Conservation (phyloP, 306 rosid genomes). For the Pyrus betulifolia region DNA sequence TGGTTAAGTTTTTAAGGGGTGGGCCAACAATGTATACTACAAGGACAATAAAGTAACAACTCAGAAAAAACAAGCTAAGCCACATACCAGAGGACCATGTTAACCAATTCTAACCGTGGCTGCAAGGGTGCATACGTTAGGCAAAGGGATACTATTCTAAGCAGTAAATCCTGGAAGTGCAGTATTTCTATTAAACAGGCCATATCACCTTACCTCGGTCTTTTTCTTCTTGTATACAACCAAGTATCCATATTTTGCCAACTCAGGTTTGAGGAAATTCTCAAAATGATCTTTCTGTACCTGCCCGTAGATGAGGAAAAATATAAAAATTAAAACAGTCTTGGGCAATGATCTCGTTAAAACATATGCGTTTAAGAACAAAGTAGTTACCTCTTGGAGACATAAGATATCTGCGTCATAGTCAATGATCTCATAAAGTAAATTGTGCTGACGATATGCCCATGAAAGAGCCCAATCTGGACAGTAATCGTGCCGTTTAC, state of each 20-base stretch:
- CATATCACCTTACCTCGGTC: constrained; percentile 2
- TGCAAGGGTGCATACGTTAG: neutral
- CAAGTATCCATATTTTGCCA: constrained; percentile 24
- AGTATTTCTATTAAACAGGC: neutral
- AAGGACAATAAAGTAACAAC: neutral
- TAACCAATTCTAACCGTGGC: neutral
- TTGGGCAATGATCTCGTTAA: neutral
- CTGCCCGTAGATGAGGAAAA: constrained; percentile 15
- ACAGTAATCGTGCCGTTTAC: neutral
- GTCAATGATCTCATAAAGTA: constrained; percentile 23
- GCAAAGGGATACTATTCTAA: neutral
- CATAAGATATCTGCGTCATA: constrained; percentile 34
- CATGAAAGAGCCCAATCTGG: constrained; percentile 29
- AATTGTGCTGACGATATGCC: constrained; percentile 25
- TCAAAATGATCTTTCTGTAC: constrained; percentile 28
- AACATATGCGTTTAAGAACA: neutral
- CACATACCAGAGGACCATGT: neutral
- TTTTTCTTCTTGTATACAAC: constrained; percentile 21
- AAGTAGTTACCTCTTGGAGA: constrained; percentile 33
- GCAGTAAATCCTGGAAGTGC: neutral
- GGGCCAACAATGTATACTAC: neutral
- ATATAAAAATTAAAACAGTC: neutral
- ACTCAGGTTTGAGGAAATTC: constrained; percentile 24
- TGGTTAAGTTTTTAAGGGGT: neutral
- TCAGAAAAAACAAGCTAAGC: neutral